Evolutionary conservation across 2,329 filamentous ascomycete species (phyloP).

Genomic region (Hymenoscyphus repandus): DNA sequence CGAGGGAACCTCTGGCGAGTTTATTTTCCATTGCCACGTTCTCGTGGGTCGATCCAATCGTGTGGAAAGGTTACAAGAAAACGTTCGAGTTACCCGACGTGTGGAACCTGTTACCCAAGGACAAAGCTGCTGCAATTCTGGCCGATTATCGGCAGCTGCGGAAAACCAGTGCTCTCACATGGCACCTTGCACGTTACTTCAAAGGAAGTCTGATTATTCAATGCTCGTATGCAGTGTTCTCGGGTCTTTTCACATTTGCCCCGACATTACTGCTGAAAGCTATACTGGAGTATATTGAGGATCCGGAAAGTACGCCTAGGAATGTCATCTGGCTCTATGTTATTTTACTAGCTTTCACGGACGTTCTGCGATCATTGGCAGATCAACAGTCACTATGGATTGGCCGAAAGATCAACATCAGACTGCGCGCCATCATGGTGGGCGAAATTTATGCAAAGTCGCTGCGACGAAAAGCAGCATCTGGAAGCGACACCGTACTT

Average conservation of each 20-base stretch:
- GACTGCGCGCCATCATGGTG: constrained; percentile 88
- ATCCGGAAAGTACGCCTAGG: constrained; percentile 65
- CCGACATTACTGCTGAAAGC: constrained; percentile 86
- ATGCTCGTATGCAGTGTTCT: constrained; percentile 71
- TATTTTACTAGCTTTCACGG: constrained; percentile 79
- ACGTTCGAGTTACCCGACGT: constrained; percentile 79
- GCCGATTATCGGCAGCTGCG: constrained; percentile 79
- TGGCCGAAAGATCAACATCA: constrained; percentile 89
- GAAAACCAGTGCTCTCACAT: constrained; percentile 72
- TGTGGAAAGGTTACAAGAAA: constrained; percentile 83
- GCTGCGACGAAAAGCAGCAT: constrained; percentile 80
- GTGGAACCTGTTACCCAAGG: constrained; percentile 84
- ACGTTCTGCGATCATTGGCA: constrained; percentile 73
- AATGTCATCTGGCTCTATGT: constrained; percentile 97
- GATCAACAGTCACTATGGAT: constrained; percentile 89
- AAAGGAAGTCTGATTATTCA: constrained; percentile 70
- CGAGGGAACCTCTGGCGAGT: constrained; percentile 80
- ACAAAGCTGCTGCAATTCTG: constrained; percentile 79
- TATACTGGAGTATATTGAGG: constrained; percentile 91
- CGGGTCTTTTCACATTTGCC: constrained; percentile 80
- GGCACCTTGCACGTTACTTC: constrained; percentile 83
- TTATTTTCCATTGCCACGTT: constrained; percentile 85
- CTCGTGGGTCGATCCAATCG: constrained; percentile 82
- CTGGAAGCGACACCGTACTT: constrained; percentile 67
- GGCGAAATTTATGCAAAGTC: constrained; percentile 98